Evolutionary conservation across 2,329 filamentous ascomycete genomes (phyloP), one percentile per base, ranked within the genome.

Genomic region (Hypoxylon sp.): DNA sequence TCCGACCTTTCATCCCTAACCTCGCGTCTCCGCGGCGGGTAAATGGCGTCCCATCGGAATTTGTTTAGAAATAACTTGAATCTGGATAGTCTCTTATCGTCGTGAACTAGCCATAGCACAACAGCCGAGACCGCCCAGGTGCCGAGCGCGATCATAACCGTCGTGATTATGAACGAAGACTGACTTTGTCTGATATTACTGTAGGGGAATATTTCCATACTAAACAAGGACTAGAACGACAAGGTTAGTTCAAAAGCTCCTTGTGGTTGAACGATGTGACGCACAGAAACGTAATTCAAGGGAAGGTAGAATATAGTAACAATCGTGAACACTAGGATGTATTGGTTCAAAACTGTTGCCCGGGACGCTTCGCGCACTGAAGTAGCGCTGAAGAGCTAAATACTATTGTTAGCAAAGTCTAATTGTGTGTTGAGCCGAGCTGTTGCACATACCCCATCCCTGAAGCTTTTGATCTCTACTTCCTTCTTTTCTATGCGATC

Each of bases 301-400:
- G 63, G 66, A n/a, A 71, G 65, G 17, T 65, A 71, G 41, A 69
- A 68, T 23, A 69, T 71, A 13, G 68, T 69, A 41, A 69, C 66
- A 19, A 69, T 45, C 23, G 66, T 69, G 25, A 68, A 71, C 5
- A 68, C 68, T 14, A 68, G 23, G 14, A 64, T 71, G 21, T 71
- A 71, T 21, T 69, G 65, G 21, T 68, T 69, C 28, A 67, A 17
- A 23, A 51, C 19, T 19, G 68, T 66, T 32, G 68, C 60, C 9
- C 63, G 38, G n/a, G 63, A 69, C 4, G 65, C 63, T 38, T 71
- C 68, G 6, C 66, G 57, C 14, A 67, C 60, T 5, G 63, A 68
- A 21, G 66, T 69, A 11, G 63, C 66, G 38, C 52, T 69, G 17
- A 67, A 65, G 51, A 71, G 57, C 65, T 71, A 51, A 6, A 32